Evolutionary conservation across 495 filamentous ascomycete species (phyloP).

Genomic region (Trichoderma reesei): DNA sequence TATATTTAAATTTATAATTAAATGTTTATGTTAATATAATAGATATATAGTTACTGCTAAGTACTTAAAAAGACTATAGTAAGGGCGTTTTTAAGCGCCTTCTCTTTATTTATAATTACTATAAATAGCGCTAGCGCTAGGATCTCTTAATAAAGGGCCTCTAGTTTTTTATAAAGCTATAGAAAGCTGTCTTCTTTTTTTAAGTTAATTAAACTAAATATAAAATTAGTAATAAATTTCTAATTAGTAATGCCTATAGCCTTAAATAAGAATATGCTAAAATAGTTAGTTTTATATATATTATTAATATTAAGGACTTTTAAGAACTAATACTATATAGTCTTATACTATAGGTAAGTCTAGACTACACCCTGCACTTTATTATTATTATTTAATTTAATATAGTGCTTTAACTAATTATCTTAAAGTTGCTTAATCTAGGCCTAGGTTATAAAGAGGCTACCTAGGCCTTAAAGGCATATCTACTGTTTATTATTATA

Average conservation of each 20-base stretch:
- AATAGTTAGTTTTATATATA: no score
- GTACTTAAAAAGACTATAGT: not conserved
- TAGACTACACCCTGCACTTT: not conserved
- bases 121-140: no score
- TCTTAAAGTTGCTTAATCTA: no score
- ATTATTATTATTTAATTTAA: not conserved
- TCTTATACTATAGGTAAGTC: not conserved
- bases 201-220: no score
- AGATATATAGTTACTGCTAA: slow-evolving; percentile 10
- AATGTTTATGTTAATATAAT: not conserved
- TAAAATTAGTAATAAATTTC: no score
- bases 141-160: no score
- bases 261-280: no score
- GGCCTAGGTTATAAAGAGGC: no score
- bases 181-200: no score
- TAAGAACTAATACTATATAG: not conserved
- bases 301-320: not conserved
- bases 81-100: not conserved
- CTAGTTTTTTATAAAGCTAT: no score
- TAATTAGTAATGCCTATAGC: no score
- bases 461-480: not conserved
- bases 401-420: not conserved
- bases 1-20: not conserved
- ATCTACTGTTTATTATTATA: not conserved
- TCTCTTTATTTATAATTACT: not conserved